These are phyloP conservation scores for Herpomyces periplanetae DNA, from an alignment of 2,329 filamentous ascomycete genomes.

Conservation along the genomic window DNA sequence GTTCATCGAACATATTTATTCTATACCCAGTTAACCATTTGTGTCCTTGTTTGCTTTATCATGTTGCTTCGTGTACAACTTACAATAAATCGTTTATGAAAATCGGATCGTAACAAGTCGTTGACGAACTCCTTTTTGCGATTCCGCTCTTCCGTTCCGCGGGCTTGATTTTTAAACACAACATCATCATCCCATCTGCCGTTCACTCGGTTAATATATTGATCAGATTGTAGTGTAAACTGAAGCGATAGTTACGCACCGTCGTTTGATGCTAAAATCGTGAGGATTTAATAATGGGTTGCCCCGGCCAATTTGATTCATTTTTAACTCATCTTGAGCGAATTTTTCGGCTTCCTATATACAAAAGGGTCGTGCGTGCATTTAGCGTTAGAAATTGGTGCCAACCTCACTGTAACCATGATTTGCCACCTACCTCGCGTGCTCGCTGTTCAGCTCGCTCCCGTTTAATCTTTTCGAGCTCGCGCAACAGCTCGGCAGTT, in stretches of 20 bases:
- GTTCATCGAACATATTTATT: no score
- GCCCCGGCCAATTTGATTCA: slow-evolving; percentile 55
- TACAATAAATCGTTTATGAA: slow-evolving; percentile 88
- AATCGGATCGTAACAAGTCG: slow-evolving; percentile 67
- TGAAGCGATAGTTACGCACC: slow-evolving; percentile 6
- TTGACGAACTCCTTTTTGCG: slow-evolving; percentile 72
- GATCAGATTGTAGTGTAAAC: slow-evolving; percentile 1
- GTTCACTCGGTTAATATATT: slow-evolving; percentile 4
- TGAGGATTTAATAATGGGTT: slow-evolving; percentile 62
- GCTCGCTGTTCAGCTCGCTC: slow-evolving; percentile 47
- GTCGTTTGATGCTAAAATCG: slow-evolving; percentile 59
- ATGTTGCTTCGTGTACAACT: no score
- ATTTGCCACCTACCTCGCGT: slow-evolving; percentile 14
- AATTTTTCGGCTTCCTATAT: slow-evolving; percentile 30
- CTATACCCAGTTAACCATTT: no score
- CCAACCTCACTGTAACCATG: slow-evolving; percentile 1
- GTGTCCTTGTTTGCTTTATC: no score
- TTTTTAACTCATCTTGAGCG: slow-evolving; percentile 42
- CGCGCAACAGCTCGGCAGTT: slow-evolving; percentile 53
- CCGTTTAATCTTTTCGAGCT: slow-evolving; percentile 68
- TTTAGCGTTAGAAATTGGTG: no score
- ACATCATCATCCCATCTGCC: slow-evolving; percentile 79
- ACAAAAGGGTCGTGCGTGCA: slow-evolving; percentile 1
- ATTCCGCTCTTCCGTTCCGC: slow-evolving; percentile 51
- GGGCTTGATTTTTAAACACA: slow-evolving; percentile 91